Evolutionary conservation across 768 basidiomycete genomes (phyloP).

Genomic region (Ramaria rubella): DNA sequence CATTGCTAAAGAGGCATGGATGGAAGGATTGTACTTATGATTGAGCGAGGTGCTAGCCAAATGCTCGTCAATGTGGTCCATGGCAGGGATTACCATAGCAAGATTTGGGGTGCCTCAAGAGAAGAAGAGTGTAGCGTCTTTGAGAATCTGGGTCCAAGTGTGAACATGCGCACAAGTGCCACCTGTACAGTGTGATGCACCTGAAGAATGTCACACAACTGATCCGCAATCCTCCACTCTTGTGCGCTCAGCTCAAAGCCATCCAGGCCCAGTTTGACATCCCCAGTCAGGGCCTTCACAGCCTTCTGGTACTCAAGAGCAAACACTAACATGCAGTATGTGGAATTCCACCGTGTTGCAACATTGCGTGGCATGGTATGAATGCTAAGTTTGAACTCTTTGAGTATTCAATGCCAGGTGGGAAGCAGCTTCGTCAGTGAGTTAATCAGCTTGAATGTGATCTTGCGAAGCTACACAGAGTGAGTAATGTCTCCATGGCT

Average conservation of each 20-base stretch:
- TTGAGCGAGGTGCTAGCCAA: conserved; percentile 17
- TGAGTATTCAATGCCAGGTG: conserved; percentile 19
- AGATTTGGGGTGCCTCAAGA: conserved; percentile 23
- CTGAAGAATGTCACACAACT: conserved; percentile 27
- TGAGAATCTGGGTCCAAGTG: conserved; percentile 26
- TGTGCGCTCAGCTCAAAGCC: conserved; percentile 20
- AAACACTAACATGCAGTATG: conserved; percentile 32
- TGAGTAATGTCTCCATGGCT: not conserved
- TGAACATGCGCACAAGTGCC: not conserved
- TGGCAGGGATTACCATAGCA: conserved; percentile 30
- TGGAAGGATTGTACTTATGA: conserved; percentile 14
- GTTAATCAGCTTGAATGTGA: conserved; percentile 19
- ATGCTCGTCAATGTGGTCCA: conserved; percentile 28
- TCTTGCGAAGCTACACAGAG: conserved; percentile 16
- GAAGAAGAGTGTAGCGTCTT: conserved; percentile 30
- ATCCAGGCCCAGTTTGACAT: conserved; percentile 17
- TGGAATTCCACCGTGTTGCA: conserved; percentile 33
- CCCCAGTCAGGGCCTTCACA: conserved; percentile 21
- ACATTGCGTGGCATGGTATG: conserved; percentile 34
- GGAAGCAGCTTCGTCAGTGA: conserved; percentile 28
- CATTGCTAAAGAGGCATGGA: conserved; percentile 23
- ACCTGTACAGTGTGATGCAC: conserved; percentile 15
- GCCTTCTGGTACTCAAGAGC: conserved; percentile 23
- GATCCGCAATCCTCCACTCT: conserved; percentile 29
- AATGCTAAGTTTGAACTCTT: conserved; percentile 9